A percentile compares a stretch with the other conserved stretches of the same genome.
Conservation (phyloP, 2,329 filamentous ascomycete species). For the Curvularia spicifera region DNA sequence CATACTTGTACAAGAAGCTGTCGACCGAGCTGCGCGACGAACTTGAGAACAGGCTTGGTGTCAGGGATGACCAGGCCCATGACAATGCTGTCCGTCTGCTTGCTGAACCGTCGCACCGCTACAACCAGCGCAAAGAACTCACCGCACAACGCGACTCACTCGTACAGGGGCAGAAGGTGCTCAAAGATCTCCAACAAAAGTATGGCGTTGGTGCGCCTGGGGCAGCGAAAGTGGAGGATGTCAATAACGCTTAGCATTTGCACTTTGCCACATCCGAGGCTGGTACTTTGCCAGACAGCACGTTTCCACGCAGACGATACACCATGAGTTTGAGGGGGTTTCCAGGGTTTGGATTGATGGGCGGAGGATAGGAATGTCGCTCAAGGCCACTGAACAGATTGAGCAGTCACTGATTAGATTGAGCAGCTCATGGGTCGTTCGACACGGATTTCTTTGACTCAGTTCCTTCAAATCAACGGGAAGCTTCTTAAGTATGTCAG, state of each 20-base stretch:
- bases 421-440: neutral
- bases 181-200: constrained; percentile 24
- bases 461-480: neutral
- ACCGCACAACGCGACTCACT: constrained; percentile 18
- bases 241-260: neutral
- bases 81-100: constrained; percentile 23
- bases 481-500: neutral
- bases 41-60: constrained; percentile 31
- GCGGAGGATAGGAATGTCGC: neutral
- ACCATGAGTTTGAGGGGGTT: neutral
- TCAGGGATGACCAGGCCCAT: constrained; percentile 27
- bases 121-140: constrained; percentile 20
- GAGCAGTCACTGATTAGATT: neutral
- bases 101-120: constrained; percentile 20
- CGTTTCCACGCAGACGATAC: neutral
- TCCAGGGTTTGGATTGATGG: neutral
- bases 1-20: constrained; percentile 43
- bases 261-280: neutral
- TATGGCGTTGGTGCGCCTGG: constrained; percentile 13
- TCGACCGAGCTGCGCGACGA: constrained; percentile 31
- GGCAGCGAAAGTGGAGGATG: neutral
- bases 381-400: neutral
- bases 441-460: neutral
- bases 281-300: neutral
- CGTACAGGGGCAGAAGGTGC: constrained; percentile 19